Evolutionary conservation across 371 early-diverging fungal genomes (phyloP), one percentile per base, ranked within the genome.

Genomic region (Lichtheimia hyalospora): DNA sequence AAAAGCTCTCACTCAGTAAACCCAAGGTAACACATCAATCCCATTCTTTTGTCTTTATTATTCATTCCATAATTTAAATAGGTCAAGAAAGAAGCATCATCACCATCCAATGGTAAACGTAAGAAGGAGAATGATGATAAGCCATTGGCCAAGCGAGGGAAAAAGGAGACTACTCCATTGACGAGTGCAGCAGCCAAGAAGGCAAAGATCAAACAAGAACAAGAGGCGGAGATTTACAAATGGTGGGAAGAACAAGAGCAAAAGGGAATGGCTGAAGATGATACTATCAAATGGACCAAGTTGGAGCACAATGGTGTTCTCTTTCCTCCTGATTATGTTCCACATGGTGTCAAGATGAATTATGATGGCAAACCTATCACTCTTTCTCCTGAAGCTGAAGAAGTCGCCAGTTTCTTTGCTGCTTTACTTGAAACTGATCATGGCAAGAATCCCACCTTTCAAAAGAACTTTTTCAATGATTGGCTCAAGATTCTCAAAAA

Each of bases 331-430:
- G 86, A 83, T 1, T 98, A 98, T 72, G 90, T 71, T 20, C 96
- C 97, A 12, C 96, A 96, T 66, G 92, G 92, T 16, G 74, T 96
- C 34, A 89, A 90, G 67, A 89, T 98, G 86, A 73, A 78, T 52
- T 98, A 98, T 64, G 79, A 93, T 64, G 96, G 96, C 3, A 74
- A 86, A 40, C 74, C 72, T 2, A 69, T 98, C n/a, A 73, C 67
- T 1, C 76, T 98, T 13, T 73, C 71, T 0, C 93, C 97, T 2
- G 89, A 85, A 53, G 90, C 93, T 0, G 99, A 98, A 69, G 99
- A 98, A 64, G 92, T 97, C 0, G 98, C 97, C 7, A 88, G 87
- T 20, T 98, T 97, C 73, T 98, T 88, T 82, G 99, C 95, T 16
- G 90, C 86, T 16, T 49, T 95, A 21, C 54, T 98, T 21, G 93